Conservation (phyloP, 805 yeast species). For the Wickerhamomyces mucosus region DNA sequence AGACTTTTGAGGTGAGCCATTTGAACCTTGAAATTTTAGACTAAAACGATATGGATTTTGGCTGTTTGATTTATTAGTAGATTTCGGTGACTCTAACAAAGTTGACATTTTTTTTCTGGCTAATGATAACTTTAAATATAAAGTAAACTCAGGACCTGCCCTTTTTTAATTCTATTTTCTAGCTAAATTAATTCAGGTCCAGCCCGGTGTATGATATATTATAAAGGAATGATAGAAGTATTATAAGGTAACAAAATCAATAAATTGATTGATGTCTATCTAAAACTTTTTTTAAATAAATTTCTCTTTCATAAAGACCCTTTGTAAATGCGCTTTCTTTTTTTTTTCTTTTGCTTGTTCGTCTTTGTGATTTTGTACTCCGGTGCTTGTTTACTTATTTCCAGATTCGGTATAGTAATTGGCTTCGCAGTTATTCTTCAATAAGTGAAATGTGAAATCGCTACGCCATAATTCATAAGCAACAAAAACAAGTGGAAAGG, state of each 20-base stretch:
- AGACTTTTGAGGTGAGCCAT: conserved; percentile 12
- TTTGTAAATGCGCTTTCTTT: background rate
- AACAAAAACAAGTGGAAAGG: background rate
- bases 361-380: too few relatives aligned
- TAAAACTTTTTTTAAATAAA: conserved; percentile 1
- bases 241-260: conserved; percentile 1
- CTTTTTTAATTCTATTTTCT: conserved; percentile 1
- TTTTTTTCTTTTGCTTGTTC: too few relatives aligned
- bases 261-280: background rate
- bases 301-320: background rate
- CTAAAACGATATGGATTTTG: too few relatives aligned
- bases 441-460: too few relatives aligned
- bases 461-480: background rate
- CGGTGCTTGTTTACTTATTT: conserved; percentile 11
- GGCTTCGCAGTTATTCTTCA: background rate
- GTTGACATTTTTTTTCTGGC: too few relatives aligned
- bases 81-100: conserved; percentile 13
- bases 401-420: conserved; percentile 14
- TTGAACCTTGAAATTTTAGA: conserved; percentile 4
- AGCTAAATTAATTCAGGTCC: conserved; percentile 14
- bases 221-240: background rate
- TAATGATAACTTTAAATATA: too few relatives aligned
- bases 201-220: conserved; percentile 9
- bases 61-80: conserved; percentile 7
- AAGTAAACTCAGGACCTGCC: conserved; percentile 14